Conservation (phyloP, 192 early-diverging fungal species). For the Coemansia sp. region DNA sequence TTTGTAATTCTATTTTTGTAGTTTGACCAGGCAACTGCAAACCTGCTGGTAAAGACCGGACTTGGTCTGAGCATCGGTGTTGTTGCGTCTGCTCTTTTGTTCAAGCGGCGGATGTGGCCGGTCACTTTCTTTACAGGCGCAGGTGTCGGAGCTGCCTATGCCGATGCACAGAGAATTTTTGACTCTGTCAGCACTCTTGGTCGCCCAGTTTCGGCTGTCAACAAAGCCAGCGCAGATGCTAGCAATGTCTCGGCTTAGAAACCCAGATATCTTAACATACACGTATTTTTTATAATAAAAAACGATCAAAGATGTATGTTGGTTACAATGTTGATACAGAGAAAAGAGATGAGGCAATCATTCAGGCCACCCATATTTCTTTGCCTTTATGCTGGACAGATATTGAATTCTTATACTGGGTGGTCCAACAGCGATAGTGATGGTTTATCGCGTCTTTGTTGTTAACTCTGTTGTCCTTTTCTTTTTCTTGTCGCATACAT, state of each 20-base stretch:
- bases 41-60: conserved; percentile 78
- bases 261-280: too few relatives aligned
- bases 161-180: conserved; percentile 69
- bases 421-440: too few relatives aligned
- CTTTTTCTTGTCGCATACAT: neutral
- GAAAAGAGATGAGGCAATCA: too few relatives aligned
- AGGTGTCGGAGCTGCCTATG: conserved; percentile 79
- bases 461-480: neutral
- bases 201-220: conserved; percentile 14
- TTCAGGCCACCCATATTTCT: too few relatives aligned
- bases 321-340: too few relatives aligned
- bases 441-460: neutral
- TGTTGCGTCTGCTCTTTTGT: conserved; percentile 82
- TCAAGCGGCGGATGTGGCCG: conserved; percentile 84
- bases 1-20: conserved; percentile 32
- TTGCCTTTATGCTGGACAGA: too few relatives aligned
- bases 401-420: too few relatives aligned
- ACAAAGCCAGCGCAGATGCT: neutral
- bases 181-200: conserved; percentile 48
- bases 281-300: too few relatives aligned
- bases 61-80: conserved; percentile 82
- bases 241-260: conserved; percentile 6
- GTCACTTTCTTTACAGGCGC: conserved; percentile 80
- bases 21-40: conserved; percentile 85
- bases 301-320: too few relatives aligned